Percentiles rank a stretch among this genome's conserved stretches.
These are phyloP conservation scores for Capsella rubella DNA, from an alignment of 441 rosid species.

Conservation along the genomic window DNA sequence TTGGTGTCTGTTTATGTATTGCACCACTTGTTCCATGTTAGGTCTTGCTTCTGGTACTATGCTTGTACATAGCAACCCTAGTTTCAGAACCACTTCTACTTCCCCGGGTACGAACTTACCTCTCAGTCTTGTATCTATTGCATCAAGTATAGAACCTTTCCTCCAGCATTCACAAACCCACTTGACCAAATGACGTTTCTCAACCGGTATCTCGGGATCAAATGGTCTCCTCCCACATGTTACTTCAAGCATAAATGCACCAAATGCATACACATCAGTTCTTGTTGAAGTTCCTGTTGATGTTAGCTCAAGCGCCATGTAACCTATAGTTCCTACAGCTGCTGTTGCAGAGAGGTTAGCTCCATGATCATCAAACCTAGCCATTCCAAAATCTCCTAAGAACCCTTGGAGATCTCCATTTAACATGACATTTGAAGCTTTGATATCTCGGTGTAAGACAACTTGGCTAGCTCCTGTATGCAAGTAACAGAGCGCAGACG, in stretches of 20 bases:
- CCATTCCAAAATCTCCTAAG: conserved; percentile 76
- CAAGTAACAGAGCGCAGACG: conserved; percentile 60
- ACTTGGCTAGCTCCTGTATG: conserved; percentile 65
- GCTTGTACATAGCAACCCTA: conserved; percentile 56
- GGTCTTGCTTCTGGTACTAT: conserved; percentile 51
- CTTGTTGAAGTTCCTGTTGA: conserved; percentile 44
- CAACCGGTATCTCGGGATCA: conserved; percentile 11
- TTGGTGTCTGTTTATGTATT: conserved; percentile 33
- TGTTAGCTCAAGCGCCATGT: conserved; percentile 60
- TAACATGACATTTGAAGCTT: conserved; percentile 58
- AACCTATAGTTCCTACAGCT: conserved; percentile 66
- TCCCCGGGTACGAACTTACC: conserved; percentile 1
- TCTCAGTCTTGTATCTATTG: conserved; percentile 27
- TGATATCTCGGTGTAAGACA: conserved; percentile 69
- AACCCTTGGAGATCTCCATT: conserved; percentile 42
- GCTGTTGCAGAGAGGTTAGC: conserved; percentile 48
- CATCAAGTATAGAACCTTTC: neutral
- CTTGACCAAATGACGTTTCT: conserved; percentile 17
- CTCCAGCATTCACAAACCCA: conserved; percentile 41
- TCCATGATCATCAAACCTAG: conserved; percentile 56
- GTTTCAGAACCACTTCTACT: conserved; percentile 34
- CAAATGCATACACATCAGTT: conserved; percentile 40
- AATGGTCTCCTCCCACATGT: conserved; percentile 36
- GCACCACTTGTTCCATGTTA: conserved; percentile 27
- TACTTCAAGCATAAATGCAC: conserved; percentile 39